phyloP scores from a whole-genome alignment of 1,139 yeast genomes.

The Saccharomyces hybrid region DNA sequence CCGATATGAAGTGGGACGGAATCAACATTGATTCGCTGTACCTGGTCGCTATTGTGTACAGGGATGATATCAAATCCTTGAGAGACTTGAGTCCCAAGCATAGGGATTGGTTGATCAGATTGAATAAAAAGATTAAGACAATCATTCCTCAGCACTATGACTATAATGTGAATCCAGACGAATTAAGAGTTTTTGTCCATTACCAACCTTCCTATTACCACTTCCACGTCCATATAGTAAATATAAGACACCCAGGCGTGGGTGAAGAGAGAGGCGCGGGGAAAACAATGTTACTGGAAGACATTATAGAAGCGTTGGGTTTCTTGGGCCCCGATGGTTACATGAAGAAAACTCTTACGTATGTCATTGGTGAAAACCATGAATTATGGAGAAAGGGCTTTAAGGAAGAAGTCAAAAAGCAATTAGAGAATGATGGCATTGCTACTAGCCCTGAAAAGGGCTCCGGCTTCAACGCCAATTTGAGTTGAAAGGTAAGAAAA shows the following conservation, averaged over 20 bases:
- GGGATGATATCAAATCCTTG: constrained; percentile 63
- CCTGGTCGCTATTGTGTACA: constrained; percentile 66
- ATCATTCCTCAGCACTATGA: constrained; percentile 45
- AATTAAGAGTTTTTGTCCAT: constrained; percentile 70
- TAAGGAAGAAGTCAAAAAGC: constrained; percentile 20
- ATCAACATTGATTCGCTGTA: constrained; percentile 61
- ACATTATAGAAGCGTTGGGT: constrained; percentile 63
- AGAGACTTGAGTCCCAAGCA: constrained; percentile 65
- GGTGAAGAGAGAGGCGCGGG: constrained; percentile 72
- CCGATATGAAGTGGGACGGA: constrained; percentile 94
- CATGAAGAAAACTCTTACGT: constrained; percentile 44
- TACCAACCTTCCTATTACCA: constrained; percentile 96
- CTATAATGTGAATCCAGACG: constrained; percentile 30
- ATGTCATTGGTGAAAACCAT: constrained; percentile 67
- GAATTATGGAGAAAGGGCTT: constrained; percentile 52
- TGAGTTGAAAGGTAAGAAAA: background rate
- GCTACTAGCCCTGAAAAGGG: constrained; percentile 11
- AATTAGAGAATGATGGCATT: constrained; percentile 25
- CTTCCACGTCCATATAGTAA: constrained; percentile 88
- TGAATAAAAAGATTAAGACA: constrained; percentile 40
- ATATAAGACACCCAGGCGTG: constrained; percentile 60
- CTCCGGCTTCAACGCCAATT: background rate
- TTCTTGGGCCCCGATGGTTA: constrained; percentile 46
- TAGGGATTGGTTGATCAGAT: constrained; percentile 44
- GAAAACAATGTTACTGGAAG: constrained; percentile 75